Conservation (phyloP, 495 filamentous ascomycete species). For the Parathielavia appendiculata region DNA sequence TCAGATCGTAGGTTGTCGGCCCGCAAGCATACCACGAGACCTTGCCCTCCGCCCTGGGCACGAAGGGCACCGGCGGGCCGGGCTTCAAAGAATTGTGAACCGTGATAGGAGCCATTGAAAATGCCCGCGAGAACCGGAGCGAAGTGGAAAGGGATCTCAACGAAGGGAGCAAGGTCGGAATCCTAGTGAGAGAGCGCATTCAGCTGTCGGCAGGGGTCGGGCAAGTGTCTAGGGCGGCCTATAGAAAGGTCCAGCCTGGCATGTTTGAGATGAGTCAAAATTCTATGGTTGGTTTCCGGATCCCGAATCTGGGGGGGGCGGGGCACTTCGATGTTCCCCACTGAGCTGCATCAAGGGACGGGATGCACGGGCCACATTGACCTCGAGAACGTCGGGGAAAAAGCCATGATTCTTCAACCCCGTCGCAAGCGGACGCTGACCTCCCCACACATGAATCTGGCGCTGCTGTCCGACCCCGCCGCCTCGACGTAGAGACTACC, state of each 20-base stretch:
- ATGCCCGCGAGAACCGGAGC: conserved; percentile 16
- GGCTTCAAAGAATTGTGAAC: conserved; percentile 75
- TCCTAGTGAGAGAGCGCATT: conserved; percentile 25
- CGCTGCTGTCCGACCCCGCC: too few relatives aligned
- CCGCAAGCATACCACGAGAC: conserved; percentile 89
- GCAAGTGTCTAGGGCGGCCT: background rate
- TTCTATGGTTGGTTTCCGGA: conserved; percentile 11
- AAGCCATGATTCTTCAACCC: too few relatives aligned
- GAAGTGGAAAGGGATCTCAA: conserved; percentile 28
- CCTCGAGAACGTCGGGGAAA: background rate
- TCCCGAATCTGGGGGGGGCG: conserved; percentile 10
- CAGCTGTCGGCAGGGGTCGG: conserved; percentile 16
- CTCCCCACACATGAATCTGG: too few relatives aligned
- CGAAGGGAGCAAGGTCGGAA: conserved; percentile 20
- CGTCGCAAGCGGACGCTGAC: too few relatives aligned
- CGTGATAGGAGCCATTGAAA: conserved; percentile 48
- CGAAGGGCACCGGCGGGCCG: conserved; percentile 64
- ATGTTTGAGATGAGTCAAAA: conserved; percentile 26
- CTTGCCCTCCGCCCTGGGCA: conserved; percentile 67
- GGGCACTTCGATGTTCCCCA: conserved; percentile 15
- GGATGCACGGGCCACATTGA: conserved; percentile 6
- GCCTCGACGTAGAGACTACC: too few relatives aligned
- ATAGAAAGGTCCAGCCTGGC: conserved; percentile 28
- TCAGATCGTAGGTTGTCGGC: conserved; percentile 88
- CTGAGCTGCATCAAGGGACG: background rate